Percentiles rank a stretch among this genome's conserved stretches.
Conservation (phyloP, 768 basidiomycete genomes). For the Lactifluus pinguis region DNA sequence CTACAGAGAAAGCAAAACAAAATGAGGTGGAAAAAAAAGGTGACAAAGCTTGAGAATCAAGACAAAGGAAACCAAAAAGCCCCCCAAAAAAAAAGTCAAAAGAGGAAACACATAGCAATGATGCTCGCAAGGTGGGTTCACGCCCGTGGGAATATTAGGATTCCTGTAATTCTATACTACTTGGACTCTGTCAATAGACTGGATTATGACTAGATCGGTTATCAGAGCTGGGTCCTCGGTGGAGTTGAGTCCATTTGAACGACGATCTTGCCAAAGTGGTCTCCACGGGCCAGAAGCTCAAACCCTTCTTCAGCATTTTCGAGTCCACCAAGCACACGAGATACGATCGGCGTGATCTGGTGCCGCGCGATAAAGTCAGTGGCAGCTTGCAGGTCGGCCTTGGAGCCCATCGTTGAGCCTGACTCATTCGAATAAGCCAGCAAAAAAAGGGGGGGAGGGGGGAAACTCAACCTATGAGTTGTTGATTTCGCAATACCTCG, state of each 20-base stretch:
- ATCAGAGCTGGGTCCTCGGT: neutral
- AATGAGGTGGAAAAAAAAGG: too few species aligned
- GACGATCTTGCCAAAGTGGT: constrained; percentile 75
- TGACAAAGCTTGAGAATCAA: too few species aligned
- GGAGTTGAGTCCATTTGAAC: constrained; percentile 32
- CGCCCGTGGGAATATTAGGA: too few species aligned
- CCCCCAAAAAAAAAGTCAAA: too few species aligned
- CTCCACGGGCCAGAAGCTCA: constrained; percentile 49
- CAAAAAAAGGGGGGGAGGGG: neutral
- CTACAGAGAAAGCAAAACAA: too few species aligned
- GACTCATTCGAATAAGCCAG: neutral
- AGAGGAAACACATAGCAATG: too few species aligned
- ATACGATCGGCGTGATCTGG: constrained; percentile 60
- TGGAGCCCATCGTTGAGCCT: constrained; percentile 85
- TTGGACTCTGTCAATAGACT: too few species aligned
- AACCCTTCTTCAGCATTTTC: constrained; percentile 61
- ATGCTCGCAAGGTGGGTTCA: too few species aligned
- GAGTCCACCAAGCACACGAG: constrained; percentile 60
- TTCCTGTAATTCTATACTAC: too few species aligned
- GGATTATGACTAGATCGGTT: too few species aligned
- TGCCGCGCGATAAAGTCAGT: constrained; percentile 61
- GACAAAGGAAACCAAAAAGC: too few species aligned
- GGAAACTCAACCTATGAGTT: constrained; percentile 50
- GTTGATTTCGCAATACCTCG: constrained; percentile 65
- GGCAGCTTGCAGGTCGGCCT: constrained; percentile 60